A percentile compares a stretch with the other conserved stretches of the same genome.
Conservation (phyloP, 768 basidiomycete species). For the Lactifluus rugatus region DNA sequence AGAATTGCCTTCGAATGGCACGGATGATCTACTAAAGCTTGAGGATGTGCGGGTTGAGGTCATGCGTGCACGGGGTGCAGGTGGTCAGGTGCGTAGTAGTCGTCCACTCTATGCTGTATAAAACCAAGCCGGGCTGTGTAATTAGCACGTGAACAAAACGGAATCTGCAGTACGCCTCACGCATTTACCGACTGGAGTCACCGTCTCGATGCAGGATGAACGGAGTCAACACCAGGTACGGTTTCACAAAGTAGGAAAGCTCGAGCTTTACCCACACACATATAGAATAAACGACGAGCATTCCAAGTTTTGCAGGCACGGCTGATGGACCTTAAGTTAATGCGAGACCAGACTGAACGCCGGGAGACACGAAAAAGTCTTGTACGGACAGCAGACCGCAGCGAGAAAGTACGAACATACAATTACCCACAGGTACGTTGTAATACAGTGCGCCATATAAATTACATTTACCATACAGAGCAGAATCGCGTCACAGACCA, state of each 20-base stretch:
- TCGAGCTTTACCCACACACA: background rate
- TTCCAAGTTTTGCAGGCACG: conserved; percentile 84
- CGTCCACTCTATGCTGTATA: background rate
- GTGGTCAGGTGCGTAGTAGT: conserved; percentile 69
- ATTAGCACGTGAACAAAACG: conserved; percentile 93
- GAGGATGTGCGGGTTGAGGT: conserved; percentile 88
- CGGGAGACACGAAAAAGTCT: conserved; percentile 63
- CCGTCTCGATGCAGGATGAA: conserved; percentile 97
- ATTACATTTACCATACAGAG: background rate
- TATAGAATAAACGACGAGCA: conserved; percentile 83
- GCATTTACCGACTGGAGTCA: conserved; percentile 86
- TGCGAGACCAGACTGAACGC: conserved; percentile 56
- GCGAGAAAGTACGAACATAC: conserved; percentile 94
- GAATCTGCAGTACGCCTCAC: conserved; percentile 95
- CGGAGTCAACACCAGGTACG: conserved; percentile 87
- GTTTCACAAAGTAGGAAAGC: background rate
- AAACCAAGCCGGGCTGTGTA: background rate
- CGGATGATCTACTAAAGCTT: conserved; percentile 65
- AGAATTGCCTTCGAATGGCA: conserved; percentile 37
- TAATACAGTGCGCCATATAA: background rate
- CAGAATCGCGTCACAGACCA: conserved; percentile 21
- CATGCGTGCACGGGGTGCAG: conserved; percentile 94
- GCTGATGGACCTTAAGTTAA: conserved; percentile 71
- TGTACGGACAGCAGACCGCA: conserved; percentile 74
- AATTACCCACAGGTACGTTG: conserved; percentile 75